Percentiles rank a stretch among this genome's conserved stretches.
These are phyloP conservation scores for Pseudocercospora cruenta DNA, from an alignment of 2,329 filamentous ascomycete genomes.

Conservation along the genomic window DNA sequence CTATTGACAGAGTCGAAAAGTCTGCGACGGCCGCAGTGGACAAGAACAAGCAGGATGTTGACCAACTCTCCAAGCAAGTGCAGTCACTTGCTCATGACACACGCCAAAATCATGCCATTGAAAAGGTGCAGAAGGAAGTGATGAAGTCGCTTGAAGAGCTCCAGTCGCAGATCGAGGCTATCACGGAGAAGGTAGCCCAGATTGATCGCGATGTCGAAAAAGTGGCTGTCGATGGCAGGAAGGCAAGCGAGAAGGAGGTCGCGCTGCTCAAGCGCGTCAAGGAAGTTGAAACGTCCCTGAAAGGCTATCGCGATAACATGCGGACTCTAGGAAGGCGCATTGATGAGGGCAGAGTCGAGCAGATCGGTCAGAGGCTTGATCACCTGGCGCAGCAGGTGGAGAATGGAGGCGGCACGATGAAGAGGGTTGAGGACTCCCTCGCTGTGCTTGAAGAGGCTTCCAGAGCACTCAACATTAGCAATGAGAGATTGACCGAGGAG, in stretches of 20 bases:
- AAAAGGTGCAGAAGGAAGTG: constrained; percentile 20
- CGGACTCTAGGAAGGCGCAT: constrained; percentile 21
- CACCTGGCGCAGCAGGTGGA: constrained; percentile 21
- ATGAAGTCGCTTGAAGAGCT: constrained; percentile 18
- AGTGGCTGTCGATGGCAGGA: constrained; percentile 21
- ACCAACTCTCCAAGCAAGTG: constrained; percentile 24
- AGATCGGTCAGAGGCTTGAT: constrained; percentile 23
- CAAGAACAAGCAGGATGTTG: constrained; percentile 17
- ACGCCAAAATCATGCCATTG: neutral
- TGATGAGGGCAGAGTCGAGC: constrained; percentile 21
- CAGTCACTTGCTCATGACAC: constrained; percentile 15
- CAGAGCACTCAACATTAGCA: constrained; percentile 25
- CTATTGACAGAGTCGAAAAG: constrained; percentile 20
- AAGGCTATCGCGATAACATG: constrained; percentile 24
- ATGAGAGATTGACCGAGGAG: constrained; percentile 23
- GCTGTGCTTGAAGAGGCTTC: constrained; percentile 25
- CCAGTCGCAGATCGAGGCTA: constrained; percentile 22
- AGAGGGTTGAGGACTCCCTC: constrained; percentile 23
- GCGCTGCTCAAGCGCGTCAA: constrained; percentile 29
- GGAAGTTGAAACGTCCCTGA: constrained; percentile 27
- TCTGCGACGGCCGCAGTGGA: constrained; percentile 10
- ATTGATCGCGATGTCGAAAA: constrained; percentile 21
- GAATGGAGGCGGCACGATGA: constrained; percentile 17
- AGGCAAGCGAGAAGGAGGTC: constrained; percentile 27
- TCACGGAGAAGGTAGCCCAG: constrained; percentile 22